These are phyloP conservation scores for Crithidia fasciculata DNA, from an alignment of 208 protist species.

Conservation along the genomic window DNA sequence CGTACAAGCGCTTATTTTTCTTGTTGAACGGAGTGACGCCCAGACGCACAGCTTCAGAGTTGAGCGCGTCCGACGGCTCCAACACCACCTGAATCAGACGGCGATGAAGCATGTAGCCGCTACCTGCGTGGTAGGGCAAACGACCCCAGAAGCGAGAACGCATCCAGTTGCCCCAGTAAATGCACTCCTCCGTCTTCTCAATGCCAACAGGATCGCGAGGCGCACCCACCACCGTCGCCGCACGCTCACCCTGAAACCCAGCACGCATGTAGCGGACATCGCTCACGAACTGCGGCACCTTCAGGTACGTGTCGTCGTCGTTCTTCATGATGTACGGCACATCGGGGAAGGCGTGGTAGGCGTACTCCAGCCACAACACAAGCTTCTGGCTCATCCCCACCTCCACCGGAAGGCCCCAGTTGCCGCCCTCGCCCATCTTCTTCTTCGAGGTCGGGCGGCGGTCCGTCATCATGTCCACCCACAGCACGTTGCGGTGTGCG, in stretches of 20 bases:
- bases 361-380: slow-evolving; percentile 48
- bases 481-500: slow-evolving; percentile 36
- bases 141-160: background rate
- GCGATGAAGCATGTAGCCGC: background rate
- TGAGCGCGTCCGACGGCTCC: background rate
- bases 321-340: slow-evolving; percentile 49
- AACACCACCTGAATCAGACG: background rate
- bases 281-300: slow-evolving; percentile 55
- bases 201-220: background rate
- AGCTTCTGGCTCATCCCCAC: slow-evolving; percentile 58
- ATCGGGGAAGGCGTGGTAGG: slow-evolving; percentile 40
- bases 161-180: slow-evolving; percentile 4
- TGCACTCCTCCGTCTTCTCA: slow-evolving; percentile 4
- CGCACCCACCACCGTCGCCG: background rate
- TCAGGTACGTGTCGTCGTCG: slow-evolving; percentile 63
- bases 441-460: slow-evolving; percentile 23
- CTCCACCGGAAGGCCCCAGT: slow-evolving; percentile 46
- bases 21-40: background rate
- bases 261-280: slow-evolving; percentile 21
- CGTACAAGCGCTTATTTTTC: background rate
- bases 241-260: background rate
- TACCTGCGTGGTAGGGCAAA: background rate
- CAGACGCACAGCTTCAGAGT: background rate
- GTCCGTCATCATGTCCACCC: slow-evolving; percentile 43
- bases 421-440: slow-evolving; percentile 22